These are phyloP conservation scores for Mycosarcoma maydis DNA, from an alignment of 1,284 basidiomycete genomes.

Conservation along the genomic window DNA sequence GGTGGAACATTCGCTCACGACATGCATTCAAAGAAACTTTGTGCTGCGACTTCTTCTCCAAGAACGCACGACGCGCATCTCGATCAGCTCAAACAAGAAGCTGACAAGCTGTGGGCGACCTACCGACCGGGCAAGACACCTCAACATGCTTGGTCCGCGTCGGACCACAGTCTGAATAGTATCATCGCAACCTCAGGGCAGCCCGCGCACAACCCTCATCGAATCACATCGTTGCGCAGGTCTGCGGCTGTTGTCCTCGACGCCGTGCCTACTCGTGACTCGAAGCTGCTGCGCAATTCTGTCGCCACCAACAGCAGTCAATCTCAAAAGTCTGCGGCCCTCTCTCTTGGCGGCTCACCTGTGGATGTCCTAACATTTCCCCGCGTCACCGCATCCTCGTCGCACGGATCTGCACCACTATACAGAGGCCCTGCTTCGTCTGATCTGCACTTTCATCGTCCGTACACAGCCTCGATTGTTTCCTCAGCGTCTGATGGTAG, in stretches of 20 bases:
- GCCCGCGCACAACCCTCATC: slow-evolving; percentile 19
- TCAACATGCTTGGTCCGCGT: slow-evolving; percentile 4
- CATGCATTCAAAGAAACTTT: too few species aligned
- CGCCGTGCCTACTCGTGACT: slow-evolving; percentile 7
- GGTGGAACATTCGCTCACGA: too few species aligned
- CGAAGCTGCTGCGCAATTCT: not conserved
- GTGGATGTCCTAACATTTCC: slow-evolving; percentile 9
- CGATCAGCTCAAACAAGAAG: slow-evolving; percentile 33
- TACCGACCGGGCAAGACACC: slow-evolving; percentile 19
- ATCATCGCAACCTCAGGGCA: not conserved
- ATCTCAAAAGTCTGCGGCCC: slow-evolving; percentile 2
- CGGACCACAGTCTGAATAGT: not conserved
- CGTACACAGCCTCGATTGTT: slow-evolving; percentile 36
- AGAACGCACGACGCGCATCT: slow-evolving; percentile 4
- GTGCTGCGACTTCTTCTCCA: not conserved
- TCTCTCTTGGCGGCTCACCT: not conserved
- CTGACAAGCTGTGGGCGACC: slow-evolving; percentile 27
- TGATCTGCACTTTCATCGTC: slow-evolving; percentile 19
- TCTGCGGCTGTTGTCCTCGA: slow-evolving; percentile 15
- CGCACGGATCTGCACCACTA: slow-evolving; percentile 8
- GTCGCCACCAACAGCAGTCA: slow-evolving; percentile 9
- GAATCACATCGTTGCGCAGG: slow-evolving; percentile 25
- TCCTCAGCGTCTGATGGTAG: slow-evolving; percentile 32
- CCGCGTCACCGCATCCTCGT: slow-evolving; percentile 8
- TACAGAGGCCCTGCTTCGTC: slow-evolving; percentile 9